phyloP scores from a whole-genome alignment of 106 monocot species.

The Alisma plantagoaquatica region DNA sequence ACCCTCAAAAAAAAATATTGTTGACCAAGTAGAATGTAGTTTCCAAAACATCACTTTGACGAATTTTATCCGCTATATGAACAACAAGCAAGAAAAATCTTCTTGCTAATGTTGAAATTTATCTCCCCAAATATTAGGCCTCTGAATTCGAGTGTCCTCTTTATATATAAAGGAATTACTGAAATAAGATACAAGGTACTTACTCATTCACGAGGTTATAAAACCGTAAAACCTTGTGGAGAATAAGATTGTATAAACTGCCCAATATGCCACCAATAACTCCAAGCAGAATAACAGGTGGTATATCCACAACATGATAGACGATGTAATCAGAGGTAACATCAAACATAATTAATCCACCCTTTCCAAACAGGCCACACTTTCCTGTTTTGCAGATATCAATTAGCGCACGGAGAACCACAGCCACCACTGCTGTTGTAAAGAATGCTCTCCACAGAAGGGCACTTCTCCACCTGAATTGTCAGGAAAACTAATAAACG shows the following conservation, averaged over 20 bases:
- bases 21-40: too few species aligned
- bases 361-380: constrained; percentile 78
- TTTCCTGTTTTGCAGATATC: constrained; percentile 65
- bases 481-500: too few species aligned
- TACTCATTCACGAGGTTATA: constrained; percentile 68
- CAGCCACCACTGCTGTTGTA: constrained; percentile 72
- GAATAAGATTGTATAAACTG: constrained; percentile 65
- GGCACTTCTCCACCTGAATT: constrained; percentile 58
- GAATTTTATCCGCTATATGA: too few species aligned
- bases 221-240: constrained; percentile 46
- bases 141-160: too few species aligned
- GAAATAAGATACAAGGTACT: background rate
- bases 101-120: too few species aligned
- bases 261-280: constrained; percentile 69
- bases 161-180: too few species aligned
- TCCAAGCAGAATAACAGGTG: constrained; percentile 61
- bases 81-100: too few species aligned
- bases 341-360: constrained; percentile 81
- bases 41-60: too few species aligned
- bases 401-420: constrained; percentile 60
- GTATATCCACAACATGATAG: constrained; percentile 51
- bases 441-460: constrained; percentile 82
- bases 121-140: too few species aligned
- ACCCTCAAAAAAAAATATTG: too few species aligned
- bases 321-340: constrained; percentile 42